These are phyloP conservation scores for Phytophthora ramorum DNA, from an alignment of 352 stramenopile species.

Conservation along the genomic window DNA sequence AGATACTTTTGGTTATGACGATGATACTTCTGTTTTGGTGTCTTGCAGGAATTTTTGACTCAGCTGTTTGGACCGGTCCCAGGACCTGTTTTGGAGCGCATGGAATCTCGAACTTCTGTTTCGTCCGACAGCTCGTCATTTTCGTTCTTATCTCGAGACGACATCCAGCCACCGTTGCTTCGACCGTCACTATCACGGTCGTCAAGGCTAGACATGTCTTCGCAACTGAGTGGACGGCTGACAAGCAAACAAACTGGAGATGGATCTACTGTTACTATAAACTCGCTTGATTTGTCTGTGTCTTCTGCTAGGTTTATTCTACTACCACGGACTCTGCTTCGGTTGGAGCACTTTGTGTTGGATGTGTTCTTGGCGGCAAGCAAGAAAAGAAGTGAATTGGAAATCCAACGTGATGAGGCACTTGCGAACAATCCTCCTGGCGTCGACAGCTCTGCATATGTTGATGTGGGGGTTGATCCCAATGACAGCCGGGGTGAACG, in stretches of 20 bases:
- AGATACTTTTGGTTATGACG: neutral
- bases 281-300: conserved; percentile 43
- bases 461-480: conserved; percentile 34
- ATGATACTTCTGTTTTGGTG: conserved; percentile 23
- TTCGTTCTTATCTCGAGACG: conserved; percentile 32
- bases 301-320: conserved; percentile 59
- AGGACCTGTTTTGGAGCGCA: conserved; percentile 29
- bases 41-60: conserved; percentile 44
- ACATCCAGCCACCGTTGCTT: conserved; percentile 20
- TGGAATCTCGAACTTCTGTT: conserved; percentile 32
- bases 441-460: conserved; percentile 33
- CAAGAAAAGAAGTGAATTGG: conserved; percentile 49
- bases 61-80: conserved; percentile 47
- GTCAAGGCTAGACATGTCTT: conserved; percentile 31
- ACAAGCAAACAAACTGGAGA: conserved; percentile 13
- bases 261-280: conserved; percentile 22
- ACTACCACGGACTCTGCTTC: conserved; percentile 56
- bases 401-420: conserved; percentile 45
- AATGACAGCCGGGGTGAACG: conserved; percentile 31
- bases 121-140: conserved; percentile 39
- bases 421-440: conserved; percentile 36
- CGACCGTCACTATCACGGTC: conserved; percentile 25
- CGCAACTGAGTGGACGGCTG: conserved; percentile 38
- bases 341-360: conserved; percentile 63
- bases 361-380: conserved; percentile 56